Percentiles rank a stretch among this genome's conserved stretches.
Conservation (phyloP, 192 early-diverging fungal species). For the Rhizophlyctis rosea region DNA sequence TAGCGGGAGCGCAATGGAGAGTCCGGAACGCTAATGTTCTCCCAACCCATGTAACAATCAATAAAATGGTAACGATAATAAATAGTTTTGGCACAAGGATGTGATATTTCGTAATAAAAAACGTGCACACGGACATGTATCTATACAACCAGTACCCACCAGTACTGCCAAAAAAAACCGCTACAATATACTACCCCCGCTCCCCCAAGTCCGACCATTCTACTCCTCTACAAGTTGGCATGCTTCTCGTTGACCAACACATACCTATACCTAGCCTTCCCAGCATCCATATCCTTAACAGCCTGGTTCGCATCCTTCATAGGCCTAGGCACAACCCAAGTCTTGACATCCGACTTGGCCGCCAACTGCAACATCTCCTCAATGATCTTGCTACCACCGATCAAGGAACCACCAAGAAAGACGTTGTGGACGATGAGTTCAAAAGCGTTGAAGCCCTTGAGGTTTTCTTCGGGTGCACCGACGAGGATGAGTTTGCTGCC, state of each 20-base stretch:
- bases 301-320: constrained; percentile 60
- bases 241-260: constrained; percentile 49
- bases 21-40: no score
- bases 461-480: constrained; percentile 55
- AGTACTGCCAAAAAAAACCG: no score
- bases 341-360: constrained; percentile 60
- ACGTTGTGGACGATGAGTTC: constrained; percentile 37
- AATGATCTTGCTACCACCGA: constrained; percentile 58
- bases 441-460: constrained; percentile 39
- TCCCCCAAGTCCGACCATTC: no score
- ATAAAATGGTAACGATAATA: no score
- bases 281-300: constrained; percentile 48
- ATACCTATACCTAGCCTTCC: constrained; percentile 65
- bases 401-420: constrained; percentile 64
- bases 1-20: no score
- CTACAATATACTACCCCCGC: no score
- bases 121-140: no score
- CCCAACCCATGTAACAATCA: no score
- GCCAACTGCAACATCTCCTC: constrained; percentile 68
- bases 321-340: constrained; percentile 63
- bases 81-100: no score
- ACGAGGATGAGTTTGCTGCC: constrained; percentile 65
- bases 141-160: no score
- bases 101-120: no score
- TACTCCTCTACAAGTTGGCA: constrained; percentile 1